Evolutionary conservation across 495 filamentous ascomycete genomes (phyloP).

Genomic region (Extremus antarcticus): DNA sequence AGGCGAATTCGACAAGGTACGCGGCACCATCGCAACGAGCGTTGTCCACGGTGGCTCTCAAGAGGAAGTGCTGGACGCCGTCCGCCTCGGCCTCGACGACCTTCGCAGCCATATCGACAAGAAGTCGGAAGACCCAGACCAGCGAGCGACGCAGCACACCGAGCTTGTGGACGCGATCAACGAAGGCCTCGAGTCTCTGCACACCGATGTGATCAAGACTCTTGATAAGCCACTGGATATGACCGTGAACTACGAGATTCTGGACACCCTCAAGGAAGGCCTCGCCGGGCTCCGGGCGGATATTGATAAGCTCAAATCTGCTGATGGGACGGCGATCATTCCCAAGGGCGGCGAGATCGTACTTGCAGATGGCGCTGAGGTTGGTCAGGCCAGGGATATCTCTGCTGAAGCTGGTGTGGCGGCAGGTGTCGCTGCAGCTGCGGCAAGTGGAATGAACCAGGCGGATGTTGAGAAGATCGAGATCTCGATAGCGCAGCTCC

Average conservation of each 20-base stretch:
- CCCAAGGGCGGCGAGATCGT: conserved; percentile 31
- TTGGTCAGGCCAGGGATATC: conserved; percentile 6
- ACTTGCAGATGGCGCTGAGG: conserved; percentile 27
- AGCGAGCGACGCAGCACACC: conserved; percentile 44
- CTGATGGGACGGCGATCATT: conserved; percentile 7
- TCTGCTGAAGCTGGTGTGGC: conserved; percentile 37
- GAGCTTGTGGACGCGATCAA: conserved; percentile 75
- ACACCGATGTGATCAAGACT: conserved; percentile 63
- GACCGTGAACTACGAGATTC: conserved; percentile 71
- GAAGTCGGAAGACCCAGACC: conserved; percentile 47
- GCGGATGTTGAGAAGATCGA: conserved; percentile 78
- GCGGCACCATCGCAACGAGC: conserved; percentile 23
- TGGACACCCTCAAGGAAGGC: conserved; percentile 74
- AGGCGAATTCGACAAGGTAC: conserved; percentile 32
- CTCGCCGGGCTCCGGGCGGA: conserved; percentile 61
- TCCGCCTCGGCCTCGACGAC: conserved; percentile 58
- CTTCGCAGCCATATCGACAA: conserved; percentile 55
- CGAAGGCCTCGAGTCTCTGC: conserved; percentile 66
- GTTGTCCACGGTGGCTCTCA: conserved; percentile 25
- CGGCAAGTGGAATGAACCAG: conserved; percentile 40
- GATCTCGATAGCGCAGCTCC: conserved; percentile 65
- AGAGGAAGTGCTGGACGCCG: conserved; percentile 40
- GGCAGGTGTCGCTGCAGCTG: conserved; percentile 38
- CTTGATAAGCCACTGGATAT: conserved; percentile 67
- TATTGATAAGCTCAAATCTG: conserved; percentile 60